Evolutionary conservation across 2,329 filamentous ascomycete genomes (phyloP).

Genomic region (Xylaria sp.): DNA sequence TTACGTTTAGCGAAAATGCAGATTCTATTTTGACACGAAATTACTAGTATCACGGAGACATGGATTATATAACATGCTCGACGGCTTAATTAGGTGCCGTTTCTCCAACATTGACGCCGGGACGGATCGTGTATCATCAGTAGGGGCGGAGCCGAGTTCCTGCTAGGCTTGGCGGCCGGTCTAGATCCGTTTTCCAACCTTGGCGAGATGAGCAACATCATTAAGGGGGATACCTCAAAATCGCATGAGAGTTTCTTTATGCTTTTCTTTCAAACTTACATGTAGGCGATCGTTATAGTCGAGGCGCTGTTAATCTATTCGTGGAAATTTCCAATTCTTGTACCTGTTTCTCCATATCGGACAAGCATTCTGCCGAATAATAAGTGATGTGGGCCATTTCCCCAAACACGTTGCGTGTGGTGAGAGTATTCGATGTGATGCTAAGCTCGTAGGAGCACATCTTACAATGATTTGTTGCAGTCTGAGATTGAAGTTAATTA

Average conservation of each 20-base stretch:
- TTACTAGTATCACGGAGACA: neutral
- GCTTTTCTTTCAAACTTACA: neutral
- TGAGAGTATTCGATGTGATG: neutral
- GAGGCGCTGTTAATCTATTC: constrained; percentile 13
- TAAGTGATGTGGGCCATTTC: constrained; percentile 6
- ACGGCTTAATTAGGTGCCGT: neutral
- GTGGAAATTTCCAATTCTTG: constrained; percentile 23
- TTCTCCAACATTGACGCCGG: neutral
- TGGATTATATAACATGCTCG: neutral
- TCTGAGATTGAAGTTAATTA: neutral
- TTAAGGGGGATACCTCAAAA: neutral
- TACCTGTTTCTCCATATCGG: constrained; percentile 26
- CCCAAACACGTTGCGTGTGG: neutral
- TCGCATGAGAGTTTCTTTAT: neutral
- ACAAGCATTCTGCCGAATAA: constrained; percentile 25
- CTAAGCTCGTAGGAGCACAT: neutral
- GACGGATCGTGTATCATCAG: neutral
- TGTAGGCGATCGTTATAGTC: neutral
- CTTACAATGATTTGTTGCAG: neutral
- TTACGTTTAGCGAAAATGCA: neutral
- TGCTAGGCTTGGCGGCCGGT: constrained; percentile 17
- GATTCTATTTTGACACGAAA: neutral
- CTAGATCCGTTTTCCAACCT: constrained; percentile 25
- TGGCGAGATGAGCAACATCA: constrained; percentile 8
- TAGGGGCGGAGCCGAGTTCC: constrained; percentile 2